Percentiles rank a stretch among this genome's conserved stretches.
phyloP scores from a whole-genome alignment of 768 basidiomycete species.

The Albatrellus ellisii region DNA sequence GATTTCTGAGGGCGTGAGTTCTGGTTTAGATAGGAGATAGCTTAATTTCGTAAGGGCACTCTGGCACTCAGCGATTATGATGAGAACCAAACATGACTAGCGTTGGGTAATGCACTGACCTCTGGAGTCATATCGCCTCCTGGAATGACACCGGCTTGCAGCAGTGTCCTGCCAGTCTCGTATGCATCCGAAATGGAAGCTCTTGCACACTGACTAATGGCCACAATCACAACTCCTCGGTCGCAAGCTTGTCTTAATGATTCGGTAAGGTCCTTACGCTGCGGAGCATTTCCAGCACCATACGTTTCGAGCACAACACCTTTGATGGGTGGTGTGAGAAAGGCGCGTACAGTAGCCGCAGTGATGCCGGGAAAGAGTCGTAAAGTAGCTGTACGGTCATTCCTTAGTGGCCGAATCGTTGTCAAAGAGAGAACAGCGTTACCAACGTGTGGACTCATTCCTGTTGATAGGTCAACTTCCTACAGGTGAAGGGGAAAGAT shows the following conservation, averaged over 20 bases:
- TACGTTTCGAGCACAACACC: conserved; percentile 88
- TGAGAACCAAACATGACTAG: neutral
- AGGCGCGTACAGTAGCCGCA: conserved; percentile 57
- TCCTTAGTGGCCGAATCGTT: neutral
- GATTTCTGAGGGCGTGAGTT: conserved; percentile 54
- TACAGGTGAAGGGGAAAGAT: neutral
- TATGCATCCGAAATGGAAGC: conserved; percentile 81
- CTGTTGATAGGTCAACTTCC: conserved; percentile 25
- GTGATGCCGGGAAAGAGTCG: conserved; percentile 86
- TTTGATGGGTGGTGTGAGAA: conserved; percentile 57
- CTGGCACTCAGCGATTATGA: conserved; percentile 23
- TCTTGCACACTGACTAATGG: conserved; percentile 82
- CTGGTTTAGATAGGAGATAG: conserved; percentile 81
- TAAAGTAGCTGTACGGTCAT: conserved; percentile 43
- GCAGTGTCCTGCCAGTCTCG: conserved; percentile 59
- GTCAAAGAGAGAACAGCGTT: neutral
- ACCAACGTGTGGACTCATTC: conserved; percentile 76
- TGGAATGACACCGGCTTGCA: conserved; percentile 64
- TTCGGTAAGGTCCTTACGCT: conserved; percentile 60
- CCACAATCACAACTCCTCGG: conserved; percentile 77
- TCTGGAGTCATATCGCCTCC: conserved; percentile 96
- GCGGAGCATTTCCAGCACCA: conserved; percentile 88
- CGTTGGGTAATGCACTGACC: conserved; percentile 26
- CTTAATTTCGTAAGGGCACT: conserved; percentile 84
- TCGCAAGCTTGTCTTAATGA: conserved; percentile 72